These are phyloP conservation scores for Irpex sp. DNA, from an alignment of 1,284 basidiomycete species.

Conservation along the genomic window DNA sequence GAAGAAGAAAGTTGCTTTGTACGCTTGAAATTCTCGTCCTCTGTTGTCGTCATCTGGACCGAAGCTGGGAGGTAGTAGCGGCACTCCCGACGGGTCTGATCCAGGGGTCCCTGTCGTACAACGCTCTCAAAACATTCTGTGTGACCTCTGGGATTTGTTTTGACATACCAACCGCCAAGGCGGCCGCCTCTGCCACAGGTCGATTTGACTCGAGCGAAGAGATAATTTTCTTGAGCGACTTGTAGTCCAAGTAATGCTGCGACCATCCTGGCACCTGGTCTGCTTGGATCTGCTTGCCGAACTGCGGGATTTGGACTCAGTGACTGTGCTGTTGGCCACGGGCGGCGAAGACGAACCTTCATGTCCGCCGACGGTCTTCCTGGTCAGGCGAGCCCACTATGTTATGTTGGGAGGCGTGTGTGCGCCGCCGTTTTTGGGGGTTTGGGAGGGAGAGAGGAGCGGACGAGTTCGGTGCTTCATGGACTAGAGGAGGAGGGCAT, in stretches of 20 bases:
- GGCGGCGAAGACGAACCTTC: slow-evolving; percentile 6
- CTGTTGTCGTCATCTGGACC: slow-evolving; percentile 60
- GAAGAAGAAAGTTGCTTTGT: slow-evolving; percentile 99
- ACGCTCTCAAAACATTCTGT: slow-evolving; percentile 1
- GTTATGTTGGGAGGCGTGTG: neutral
- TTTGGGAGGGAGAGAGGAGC: slow-evolving; percentile 6
- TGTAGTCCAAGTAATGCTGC: slow-evolving; percentile 96
- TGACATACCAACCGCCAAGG: slow-evolving; percentile 74
- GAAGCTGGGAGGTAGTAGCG: slow-evolving; percentile 35
- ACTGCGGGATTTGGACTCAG: slow-evolving; percentile 47
- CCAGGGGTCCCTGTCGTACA: slow-evolving; percentile 12
- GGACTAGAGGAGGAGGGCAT: slow-evolving; percentile 15
- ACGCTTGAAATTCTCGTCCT: slow-evolving; percentile 81
- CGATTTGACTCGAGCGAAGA: slow-evolving; percentile 94
- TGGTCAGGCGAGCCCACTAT: neutral
- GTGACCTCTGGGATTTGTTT: neutral
- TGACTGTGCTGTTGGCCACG: neutral
- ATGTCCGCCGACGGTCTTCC: slow-evolving; percentile 4
- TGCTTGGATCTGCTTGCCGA: slow-evolving; percentile 97
- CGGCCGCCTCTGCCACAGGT: slow-evolving; percentile 85
- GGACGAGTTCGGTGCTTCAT: slow-evolving; percentile 14
- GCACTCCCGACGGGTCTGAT: slow-evolving; percentile 47
- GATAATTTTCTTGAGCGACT: slow-evolving; percentile 97
- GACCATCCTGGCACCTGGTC: slow-evolving; percentile 99
- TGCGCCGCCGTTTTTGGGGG: neutral